A percentile compares a stretch with the other conserved stretches of the same genome.
Conservation (phyloP, 2,329 filamentous ascomycete species). For the Fusarium sambucinum region DNA sequence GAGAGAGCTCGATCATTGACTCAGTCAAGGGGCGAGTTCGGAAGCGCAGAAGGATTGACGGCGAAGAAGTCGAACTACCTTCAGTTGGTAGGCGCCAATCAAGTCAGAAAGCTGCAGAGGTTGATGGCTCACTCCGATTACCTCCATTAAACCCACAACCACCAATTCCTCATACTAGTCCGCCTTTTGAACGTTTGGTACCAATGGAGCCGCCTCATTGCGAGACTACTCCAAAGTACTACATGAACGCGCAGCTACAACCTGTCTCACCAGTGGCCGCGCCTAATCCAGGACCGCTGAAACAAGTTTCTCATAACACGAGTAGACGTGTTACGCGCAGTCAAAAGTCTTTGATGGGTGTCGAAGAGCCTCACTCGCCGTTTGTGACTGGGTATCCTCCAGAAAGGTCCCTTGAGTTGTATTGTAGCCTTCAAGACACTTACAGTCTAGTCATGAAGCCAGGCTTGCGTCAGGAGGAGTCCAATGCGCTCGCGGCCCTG, state of each 20-base stretch:
- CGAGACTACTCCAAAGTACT: constrained; percentile 26
- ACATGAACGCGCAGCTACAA: constrained; percentile 37
- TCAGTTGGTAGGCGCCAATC: constrained; percentile 36
- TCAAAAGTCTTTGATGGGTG: constrained; percentile 21
- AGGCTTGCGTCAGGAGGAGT: constrained; percentile 33
- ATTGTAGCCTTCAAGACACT: constrained; percentile 17
- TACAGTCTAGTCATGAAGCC: constrained; percentile 28
- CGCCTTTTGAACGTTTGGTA: constrained; percentile 40
- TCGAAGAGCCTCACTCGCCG: constrained; percentile 39
- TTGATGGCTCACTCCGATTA: constrained; percentile 42
- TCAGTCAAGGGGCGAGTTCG: constrained; percentile 64
- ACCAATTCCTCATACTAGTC: constrained; percentile 18
- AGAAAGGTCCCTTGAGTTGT: constrained; percentile 35
- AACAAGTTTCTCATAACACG: constrained; percentile 51
- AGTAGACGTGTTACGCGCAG: constrained; percentile 38
- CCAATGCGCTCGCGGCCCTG: constrained; percentile 44
- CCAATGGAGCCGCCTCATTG: constrained; percentile 48
- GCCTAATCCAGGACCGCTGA: constrained; percentile 39
- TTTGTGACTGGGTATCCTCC: constrained; percentile 41
- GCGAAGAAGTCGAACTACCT: constrained; percentile 52
- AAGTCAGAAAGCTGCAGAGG: constrained; percentile 23
- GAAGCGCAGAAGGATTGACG: constrained; percentile 61
- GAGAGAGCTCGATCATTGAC: constrained; percentile 60
- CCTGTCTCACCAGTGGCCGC: constrained; percentile 29
- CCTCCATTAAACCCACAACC: constrained; percentile 50